phyloP scores from a whole-genome alignment of 2,329 filamentous ascomycete species.

The Fusarium sp. region DNA sequence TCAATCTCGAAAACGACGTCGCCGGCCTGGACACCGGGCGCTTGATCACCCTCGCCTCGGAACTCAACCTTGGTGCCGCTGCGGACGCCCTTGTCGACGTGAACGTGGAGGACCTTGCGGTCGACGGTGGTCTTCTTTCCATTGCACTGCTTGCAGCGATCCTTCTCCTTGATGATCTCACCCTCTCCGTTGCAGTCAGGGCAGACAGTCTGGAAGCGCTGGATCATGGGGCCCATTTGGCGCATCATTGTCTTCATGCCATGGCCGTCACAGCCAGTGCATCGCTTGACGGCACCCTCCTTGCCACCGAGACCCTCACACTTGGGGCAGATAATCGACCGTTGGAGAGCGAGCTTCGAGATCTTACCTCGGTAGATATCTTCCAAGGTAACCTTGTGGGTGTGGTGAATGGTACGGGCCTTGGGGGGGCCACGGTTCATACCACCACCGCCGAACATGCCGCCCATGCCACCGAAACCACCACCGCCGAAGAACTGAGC shows the following conservation, averaged over 20 bases:
- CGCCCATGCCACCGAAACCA: constrained; percentile 66
- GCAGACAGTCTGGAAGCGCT: constrained; percentile 99
- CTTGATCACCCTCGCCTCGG: constrained; percentile 94
- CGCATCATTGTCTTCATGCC: constrained; percentile 99
- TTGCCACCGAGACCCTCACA: constrained; percentile 96
- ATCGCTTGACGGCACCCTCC: constrained; percentile 96
- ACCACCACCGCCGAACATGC: constrained; percentile 74
- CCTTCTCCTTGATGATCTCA: constrained; percentile 95
- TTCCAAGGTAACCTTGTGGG: constrained; percentile 97
- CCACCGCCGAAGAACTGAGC: constrained; percentile 91
- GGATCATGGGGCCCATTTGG: constrained; percentile 99
- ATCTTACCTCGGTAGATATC: constrained; percentile 98
- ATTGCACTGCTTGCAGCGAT: constrained; percentile 94
- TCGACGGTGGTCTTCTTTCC: constrained; percentile 99
- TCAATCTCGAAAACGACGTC: constrained; percentile 99
- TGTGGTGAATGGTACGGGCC: constrained; percentile 96
- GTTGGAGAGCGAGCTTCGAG: constrained; percentile 95
- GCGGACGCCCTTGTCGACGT: constrained; percentile 93
- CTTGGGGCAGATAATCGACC: constrained; percentile 95
- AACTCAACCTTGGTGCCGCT: constrained; percentile 97
- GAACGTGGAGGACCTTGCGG: constrained; percentile 97
- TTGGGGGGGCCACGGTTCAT: constrained; percentile 84
- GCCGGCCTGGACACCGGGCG: constrained; percentile 89
- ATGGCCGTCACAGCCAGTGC: constrained; percentile 86
- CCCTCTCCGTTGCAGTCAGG: constrained; percentile 98